Evolutionary conservation across 192 early-diverging fungal species (phyloP).

Genomic region (Nowakowskiella sp.): DNA sequence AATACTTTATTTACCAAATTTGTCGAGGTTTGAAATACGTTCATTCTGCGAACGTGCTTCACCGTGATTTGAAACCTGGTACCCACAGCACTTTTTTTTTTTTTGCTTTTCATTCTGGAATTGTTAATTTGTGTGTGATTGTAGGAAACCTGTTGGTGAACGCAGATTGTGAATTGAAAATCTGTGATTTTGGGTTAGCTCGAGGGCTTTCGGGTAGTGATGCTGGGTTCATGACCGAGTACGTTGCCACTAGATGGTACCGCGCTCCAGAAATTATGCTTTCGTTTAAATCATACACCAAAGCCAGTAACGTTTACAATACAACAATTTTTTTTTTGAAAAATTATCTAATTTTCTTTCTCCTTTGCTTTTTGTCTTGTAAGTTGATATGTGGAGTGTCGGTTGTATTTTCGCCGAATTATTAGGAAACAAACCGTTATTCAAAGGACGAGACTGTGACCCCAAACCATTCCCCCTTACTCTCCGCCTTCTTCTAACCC

Average conservation of each 20-base stretch:
- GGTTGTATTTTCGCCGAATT: conserved; percentile 63
- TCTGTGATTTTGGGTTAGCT: conserved; percentile 86
- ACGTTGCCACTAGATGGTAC: conserved; percentile 93
- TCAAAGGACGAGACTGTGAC: conserved; percentile 14
- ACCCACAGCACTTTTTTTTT: conserved; percentile 15
- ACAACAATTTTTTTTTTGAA: neutral
- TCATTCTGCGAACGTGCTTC: conserved; percentile 88
- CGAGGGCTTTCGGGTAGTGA: conserved; percentile 57
- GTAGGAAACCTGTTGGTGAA: conserved; percentile 72
- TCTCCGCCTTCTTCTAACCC: too few species aligned
- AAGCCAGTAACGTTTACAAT: conserved; percentile 51
- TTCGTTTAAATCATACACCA: conserved; percentile 87
- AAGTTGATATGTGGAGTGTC: conserved; percentile 81
- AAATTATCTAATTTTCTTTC: neutral
- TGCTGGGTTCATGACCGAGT: conserved; percentile 88
- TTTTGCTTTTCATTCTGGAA: conserved; percentile 3
- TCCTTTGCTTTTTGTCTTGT: neutral
- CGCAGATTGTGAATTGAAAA: conserved; percentile 82
- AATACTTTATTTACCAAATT: conserved; percentile 87
- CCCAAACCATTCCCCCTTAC: too few species aligned
- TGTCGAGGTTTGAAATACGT: conserved; percentile 68
- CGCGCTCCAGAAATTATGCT: conserved; percentile 94
- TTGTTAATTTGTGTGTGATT: neutral
- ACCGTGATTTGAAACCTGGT: conserved; percentile 86
- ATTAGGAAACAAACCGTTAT: conserved; percentile 18